Evolutionary conservation across 2,329 filamentous ascomycete genomes (phyloP).

Genomic region (Fusarium illudens): DNA sequence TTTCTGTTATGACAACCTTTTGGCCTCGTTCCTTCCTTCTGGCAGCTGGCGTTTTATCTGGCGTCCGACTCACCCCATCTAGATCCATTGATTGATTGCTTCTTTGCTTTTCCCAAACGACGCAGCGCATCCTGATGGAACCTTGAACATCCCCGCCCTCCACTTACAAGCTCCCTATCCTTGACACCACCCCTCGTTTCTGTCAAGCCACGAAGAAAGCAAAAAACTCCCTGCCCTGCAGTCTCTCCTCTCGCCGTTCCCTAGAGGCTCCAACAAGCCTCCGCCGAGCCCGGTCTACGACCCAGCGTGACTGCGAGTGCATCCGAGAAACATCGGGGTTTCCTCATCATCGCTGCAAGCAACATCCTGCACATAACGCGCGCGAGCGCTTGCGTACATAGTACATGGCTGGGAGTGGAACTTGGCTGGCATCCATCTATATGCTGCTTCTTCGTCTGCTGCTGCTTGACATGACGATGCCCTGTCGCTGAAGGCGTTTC

Average conservation of each 20-base stretch:
- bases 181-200: slow-evolving; percentile 11
- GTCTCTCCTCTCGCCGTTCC: slow-evolving; percentile 9
- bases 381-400: slow-evolving; percentile 6
- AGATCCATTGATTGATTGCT: slow-evolving; percentile 8
- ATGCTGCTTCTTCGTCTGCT: neutral
- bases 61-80: neutral
- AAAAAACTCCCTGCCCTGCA: slow-evolving; percentile 11
- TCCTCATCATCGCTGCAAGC: slow-evolving; percentile 27
- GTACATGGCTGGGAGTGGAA: slow-evolving; percentile 9
- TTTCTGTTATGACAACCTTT: neutral
- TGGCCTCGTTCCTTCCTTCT: neutral
- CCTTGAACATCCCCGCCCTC: slow-evolving; percentile 15
- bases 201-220: slow-evolving; percentile 12
- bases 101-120: slow-evolving; percentile 34
- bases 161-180: neutral
- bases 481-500: slow-evolving; percentile 9
- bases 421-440: slow-evolving; percentile 1
- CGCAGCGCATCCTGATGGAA: slow-evolving; percentile 8
- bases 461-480: slow-evolving; percentile 13
- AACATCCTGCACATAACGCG: slow-evolving; percentile 21
- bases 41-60: neutral
- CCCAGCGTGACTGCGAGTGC: slow-evolving; percentile 13
- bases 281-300: slow-evolving; percentile 5
- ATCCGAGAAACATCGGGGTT: slow-evolving; percentile 29
- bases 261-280: neutral